Conservation (phyloP, 2,329 filamentous ascomycete species). For the Fusarium annulatum region DNA sequence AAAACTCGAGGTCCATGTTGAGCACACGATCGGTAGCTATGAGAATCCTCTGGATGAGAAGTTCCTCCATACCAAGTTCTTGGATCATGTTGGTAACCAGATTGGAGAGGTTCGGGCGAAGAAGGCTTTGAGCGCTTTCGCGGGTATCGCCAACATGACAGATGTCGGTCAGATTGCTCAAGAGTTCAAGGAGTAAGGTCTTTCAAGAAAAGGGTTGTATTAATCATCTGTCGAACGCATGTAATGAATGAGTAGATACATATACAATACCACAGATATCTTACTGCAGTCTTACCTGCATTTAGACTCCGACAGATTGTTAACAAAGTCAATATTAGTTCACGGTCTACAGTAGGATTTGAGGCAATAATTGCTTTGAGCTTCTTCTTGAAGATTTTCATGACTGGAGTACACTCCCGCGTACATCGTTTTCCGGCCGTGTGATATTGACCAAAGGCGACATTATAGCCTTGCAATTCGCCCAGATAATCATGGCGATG, state of each 20-base stretch:
- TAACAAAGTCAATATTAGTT: not conserved
- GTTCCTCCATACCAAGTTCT: not conserved
- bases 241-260: not conserved
- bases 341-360: not conserved
- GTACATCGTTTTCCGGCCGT: not conserved
- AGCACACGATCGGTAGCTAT: not conserved
- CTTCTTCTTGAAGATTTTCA: not conserved
- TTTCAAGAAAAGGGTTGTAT: not conserved
- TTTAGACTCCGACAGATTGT: not conserved
- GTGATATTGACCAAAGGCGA: not conserved
- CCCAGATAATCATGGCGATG: not conserved
- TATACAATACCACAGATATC: not conserved
- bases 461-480: too few relatives aligned
- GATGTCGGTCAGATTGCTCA: not conserved
- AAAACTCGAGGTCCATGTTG: not conserved
- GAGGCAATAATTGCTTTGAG: not conserved
- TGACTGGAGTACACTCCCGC: not conserved
- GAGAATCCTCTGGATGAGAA: not conserved
- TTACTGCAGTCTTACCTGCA: not conserved
- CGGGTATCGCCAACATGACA: not conserved
- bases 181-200: not conserved
- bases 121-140: not conserved
- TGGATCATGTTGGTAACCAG: not conserved
- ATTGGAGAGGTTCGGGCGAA: not conserved
- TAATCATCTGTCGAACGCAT: not conserved